These are phyloP conservation scores for Nemania bipapillata DNA, from an alignment of 2,329 filamentous ascomycete genomes.

Conservation along the genomic window DNA sequence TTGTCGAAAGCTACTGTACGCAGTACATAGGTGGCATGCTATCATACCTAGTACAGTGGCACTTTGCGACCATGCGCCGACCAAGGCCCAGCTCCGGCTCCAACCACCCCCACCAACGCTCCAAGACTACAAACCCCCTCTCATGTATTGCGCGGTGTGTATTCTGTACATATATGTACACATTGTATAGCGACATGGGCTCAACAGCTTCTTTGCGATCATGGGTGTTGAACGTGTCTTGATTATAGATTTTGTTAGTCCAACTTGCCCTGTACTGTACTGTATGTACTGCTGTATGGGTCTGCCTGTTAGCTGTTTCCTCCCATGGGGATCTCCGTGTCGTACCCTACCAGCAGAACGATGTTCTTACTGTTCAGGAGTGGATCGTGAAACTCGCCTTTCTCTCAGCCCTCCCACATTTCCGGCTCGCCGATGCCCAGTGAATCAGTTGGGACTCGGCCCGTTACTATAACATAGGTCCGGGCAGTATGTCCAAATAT, in stretches of 20 bases:
- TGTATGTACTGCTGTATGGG: slow-evolving; percentile 1
- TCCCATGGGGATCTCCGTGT: slow-evolving; percentile 25
- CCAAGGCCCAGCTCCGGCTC: slow-evolving; percentile 4
- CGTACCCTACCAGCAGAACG: slow-evolving; percentile 6
- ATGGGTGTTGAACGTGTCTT: slow-evolving; percentile 9
- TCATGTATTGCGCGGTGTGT: slow-evolving; percentile 6
- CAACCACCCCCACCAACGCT: slow-evolving; percentile 18
- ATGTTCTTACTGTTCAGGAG: slow-evolving; percentile 34
- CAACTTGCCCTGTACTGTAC: background rate
- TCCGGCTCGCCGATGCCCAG: background rate
- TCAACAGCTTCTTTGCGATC: slow-evolving; percentile 13
- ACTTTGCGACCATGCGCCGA: slow-evolving; percentile 10
- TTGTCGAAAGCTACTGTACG: slow-evolving; percentile 27
- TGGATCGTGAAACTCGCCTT: slow-evolving; percentile 22
- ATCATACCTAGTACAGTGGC: background rate
- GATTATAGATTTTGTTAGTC: background rate
- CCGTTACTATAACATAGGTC: background rate
- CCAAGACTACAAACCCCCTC: slow-evolving; percentile 10
- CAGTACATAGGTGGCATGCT: background rate
- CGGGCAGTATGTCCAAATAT: background rate
- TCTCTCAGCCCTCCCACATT: slow-evolving; percentile 16
- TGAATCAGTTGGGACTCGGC: background rate
- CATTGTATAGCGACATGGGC: background rate
- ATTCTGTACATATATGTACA: background rate
- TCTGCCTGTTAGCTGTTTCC: slow-evolving; percentile 2